phyloP scores from a whole-genome alignment of 2,329 filamentous ascomycete species.

The Fusarium solani-melongenae region DNA sequence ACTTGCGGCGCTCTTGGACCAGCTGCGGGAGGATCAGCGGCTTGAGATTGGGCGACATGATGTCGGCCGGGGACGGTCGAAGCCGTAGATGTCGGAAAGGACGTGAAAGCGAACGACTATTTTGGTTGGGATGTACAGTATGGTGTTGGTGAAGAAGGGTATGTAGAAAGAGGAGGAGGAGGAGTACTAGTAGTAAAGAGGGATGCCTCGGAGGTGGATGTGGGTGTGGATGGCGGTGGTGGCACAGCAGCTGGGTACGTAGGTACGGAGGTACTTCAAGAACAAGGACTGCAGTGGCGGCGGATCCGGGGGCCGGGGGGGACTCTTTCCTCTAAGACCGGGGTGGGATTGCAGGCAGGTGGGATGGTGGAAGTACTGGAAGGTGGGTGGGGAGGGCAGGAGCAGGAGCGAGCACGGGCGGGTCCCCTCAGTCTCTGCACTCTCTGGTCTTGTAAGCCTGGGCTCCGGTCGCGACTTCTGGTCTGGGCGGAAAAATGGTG shows the following conservation, averaged over 20 bases:
- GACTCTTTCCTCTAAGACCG: constrained; percentile 15
- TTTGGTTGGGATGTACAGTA: constrained; percentile 6
- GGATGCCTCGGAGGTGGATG: constrained; percentile 38
- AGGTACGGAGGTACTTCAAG: constrained; percentile 9
- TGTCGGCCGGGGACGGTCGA: constrained; percentile 40
- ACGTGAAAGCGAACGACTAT: constrained; percentile 32
- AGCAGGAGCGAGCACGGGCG: constrained; percentile 28
- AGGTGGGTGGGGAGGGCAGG: constrained; percentile 27
- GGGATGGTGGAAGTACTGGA: constrained; percentile 2
- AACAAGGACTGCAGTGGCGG: constrained; percentile 21
- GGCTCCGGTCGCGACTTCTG: constrained; percentile 34
- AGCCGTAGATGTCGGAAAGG: constrained; percentile 31
- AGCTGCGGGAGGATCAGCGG: constrained; percentile 65
- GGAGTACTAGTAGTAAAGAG: constrained; percentile 32
- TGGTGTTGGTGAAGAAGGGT: constrained; percentile 21
- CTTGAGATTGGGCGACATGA: constrained; percentile 63
- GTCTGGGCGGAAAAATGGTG: constrained; percentile 32
- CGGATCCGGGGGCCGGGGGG: constrained; percentile 38
- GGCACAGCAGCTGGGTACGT: constrained; percentile 30
- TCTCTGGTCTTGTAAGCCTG: constrained; percentile 2
- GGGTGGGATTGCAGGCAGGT: constrained; percentile 23
- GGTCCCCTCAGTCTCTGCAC: not conserved
- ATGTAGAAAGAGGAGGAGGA: constrained; percentile 3
- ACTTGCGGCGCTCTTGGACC: constrained; percentile 61
- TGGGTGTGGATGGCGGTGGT: constrained; percentile 27